Evolutionary conservation across 176 grass and related monocot species (phyloP), one percentile per base, ranked within the genome.

Genomic region (Saccharum spontaneum): DNA sequence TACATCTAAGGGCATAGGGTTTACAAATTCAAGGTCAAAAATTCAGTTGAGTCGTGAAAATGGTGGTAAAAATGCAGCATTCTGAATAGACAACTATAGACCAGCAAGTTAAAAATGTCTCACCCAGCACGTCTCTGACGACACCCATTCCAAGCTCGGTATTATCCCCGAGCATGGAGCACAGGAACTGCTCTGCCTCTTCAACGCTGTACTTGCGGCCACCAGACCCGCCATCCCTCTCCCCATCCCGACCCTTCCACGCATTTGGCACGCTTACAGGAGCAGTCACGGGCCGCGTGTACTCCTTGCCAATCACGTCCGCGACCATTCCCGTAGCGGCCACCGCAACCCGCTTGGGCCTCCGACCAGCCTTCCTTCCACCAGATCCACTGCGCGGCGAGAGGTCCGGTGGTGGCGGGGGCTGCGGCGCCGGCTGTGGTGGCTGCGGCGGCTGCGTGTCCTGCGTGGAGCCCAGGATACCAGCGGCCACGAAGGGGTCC

Each of bases 61-160:
- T 30, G 15, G 13, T 40, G 78, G 22, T 78, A 18, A 34, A 82
- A n/a, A 36, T 52, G 70, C 0, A n/a, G 4, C 46, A 55, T 40
- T 65, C 22, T 3, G 71, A 48, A 40, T 34, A 23, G 41, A 65
- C 31, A 77, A 71, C 5, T 3, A 55, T 2, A 72, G 28, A 69
- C 7, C 15, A 49, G 5, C 37, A 61, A n/a, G 28, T 82, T 9
- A 36, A 55, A 24, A 77, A 34, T 78, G 59, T 8, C 80, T 90
- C 62, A 98, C 97, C 89, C 3, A 95, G 84, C 7, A 95, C 87
- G 69, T 95, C 97, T 71, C 82, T 92, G 71, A 98, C 97, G 10
- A 98, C 86, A 41, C 73, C 97, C 89, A 92, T 87, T 33, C 86
- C 79, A 49, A 98, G 85, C 62, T 90, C 86, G 10, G 91, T 84